Evolutionary conservation across 768 basidiomycete species (phyloP).

Genomic region (Pisolithus tinctorius): DNA sequence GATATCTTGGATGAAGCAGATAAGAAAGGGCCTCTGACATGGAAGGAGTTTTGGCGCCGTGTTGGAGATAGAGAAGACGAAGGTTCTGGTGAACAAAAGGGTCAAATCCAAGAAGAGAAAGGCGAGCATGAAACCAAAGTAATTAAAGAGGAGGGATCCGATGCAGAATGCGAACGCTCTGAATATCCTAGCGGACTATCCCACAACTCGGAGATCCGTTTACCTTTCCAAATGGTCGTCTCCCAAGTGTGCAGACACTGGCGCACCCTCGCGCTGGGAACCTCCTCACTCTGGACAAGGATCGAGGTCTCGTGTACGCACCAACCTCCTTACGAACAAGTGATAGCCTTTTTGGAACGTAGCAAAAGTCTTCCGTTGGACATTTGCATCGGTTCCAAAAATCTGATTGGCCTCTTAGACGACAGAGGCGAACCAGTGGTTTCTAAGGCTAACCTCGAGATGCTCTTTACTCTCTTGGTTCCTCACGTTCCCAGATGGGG

Average conservation of each 20-base stretch:
- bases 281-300: slow-evolving; percentile 50
- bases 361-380: slow-evolving; percentile 49
- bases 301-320: slow-evolving; percentile 23
- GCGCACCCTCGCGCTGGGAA: slow-evolving; percentile 47
- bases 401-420: slow-evolving; percentile 18
- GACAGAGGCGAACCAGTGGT: slow-evolving; percentile 14
- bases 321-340: slow-evolving; percentile 37
- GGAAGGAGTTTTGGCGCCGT: too few relatives aligned
- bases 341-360: slow-evolving; percentile 42
- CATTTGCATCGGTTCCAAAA: slow-evolving; percentile 42
- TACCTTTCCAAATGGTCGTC: slow-evolving; percentile 45
- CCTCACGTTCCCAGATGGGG: slow-evolving; percentile 54
- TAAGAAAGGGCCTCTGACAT: too few relatives aligned
- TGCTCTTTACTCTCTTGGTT: slow-evolving; percentile 32
- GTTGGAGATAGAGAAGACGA: too few relatives aligned
- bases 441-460: slow-evolving; percentile 14
- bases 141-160: background rate
- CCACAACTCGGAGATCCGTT: slow-evolving; percentile 3
- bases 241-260: slow-evolving; percentile 60
- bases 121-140: slow-evolving; percentile 6
- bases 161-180: slow-evolving; percentile 2
- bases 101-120: too few relatives aligned
- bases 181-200: background rate
- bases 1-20: too few relatives aligned
- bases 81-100: too few relatives aligned